Percentiles rank a stretch among this genome's conserved stretches.
These are phyloP conservation scores for Termitomyces sp. DNA, from an alignment of 1,284 basidiomycete genomes.

Conservation along the genomic window DNA sequence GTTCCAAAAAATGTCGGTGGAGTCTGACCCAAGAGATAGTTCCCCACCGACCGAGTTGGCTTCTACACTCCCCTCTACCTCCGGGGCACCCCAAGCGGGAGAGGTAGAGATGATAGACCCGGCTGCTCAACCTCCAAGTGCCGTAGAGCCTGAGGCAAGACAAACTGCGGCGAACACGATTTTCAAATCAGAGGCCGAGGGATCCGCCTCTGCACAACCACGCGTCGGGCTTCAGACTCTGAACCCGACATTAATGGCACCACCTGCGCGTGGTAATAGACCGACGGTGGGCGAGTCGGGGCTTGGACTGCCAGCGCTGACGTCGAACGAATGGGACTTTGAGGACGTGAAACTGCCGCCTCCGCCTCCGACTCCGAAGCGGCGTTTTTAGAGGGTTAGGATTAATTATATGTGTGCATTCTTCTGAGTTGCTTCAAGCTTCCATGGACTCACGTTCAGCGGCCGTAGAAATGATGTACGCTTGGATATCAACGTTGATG, in stretches of 20 bases:
- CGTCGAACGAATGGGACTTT: slow-evolving; percentile 37
- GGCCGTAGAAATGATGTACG: neutral
- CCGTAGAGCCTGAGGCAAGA: neutral
- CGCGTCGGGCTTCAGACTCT: neutral
- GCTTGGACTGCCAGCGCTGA: slow-evolving; percentile 31
- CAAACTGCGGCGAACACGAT: neutral
- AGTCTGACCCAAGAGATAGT: slow-evolving; percentile 14
- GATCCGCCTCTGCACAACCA: neutral
- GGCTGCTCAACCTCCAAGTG: neutral
- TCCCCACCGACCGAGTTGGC: neutral
- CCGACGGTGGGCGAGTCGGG: slow-evolving; percentile 11
- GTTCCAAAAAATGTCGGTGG: slow-evolving; percentile 35
- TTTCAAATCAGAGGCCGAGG: neutral
- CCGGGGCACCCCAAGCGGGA: neutral
- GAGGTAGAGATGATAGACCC: neutral
- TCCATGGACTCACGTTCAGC: neutral
- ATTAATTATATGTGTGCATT: neutral
- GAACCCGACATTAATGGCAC: neutral
- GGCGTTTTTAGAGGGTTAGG: neutral
- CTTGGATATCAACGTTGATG: neutral
- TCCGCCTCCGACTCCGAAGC: slow-evolving; percentile 8
- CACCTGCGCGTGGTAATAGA: neutral
- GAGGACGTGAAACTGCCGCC: slow-evolving; percentile 41
- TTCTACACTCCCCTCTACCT: neutral
- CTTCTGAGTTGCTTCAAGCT: neutral